These are phyloP conservation scores for Nakazawaea siamensis DNA, from an alignment of 805 yeast genomes.

Conservation along the genomic window DNA sequence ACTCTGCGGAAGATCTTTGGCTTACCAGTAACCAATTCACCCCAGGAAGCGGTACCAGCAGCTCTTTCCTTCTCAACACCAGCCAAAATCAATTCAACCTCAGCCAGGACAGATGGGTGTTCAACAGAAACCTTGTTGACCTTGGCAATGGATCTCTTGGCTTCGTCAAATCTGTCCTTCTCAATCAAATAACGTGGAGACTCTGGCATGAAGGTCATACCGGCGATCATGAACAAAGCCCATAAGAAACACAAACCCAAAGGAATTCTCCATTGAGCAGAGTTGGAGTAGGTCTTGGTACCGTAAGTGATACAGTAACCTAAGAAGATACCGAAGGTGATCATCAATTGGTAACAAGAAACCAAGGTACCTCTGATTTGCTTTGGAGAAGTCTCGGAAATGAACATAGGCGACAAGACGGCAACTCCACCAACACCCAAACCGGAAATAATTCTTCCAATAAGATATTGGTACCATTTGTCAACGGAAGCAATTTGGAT, in stretches of 20 bases:
- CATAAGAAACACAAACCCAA: conserved; percentile 41
- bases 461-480: conserved; percentile 54
- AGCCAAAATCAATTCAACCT: conserved; percentile 45
- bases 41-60: conserved; percentile 63
- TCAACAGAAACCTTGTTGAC: conserved; percentile 51
- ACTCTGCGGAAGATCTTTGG: conserved; percentile 54
- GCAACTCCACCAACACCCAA: conserved; percentile 47
- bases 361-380: conserved; percentile 65
- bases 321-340: conserved; percentile 62
- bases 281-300: conserved; percentile 41
- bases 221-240: conserved; percentile 40
- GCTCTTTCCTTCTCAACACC: conserved; percentile 53
- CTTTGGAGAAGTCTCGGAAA: conserved; percentile 65
- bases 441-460: conserved; percentile 55
- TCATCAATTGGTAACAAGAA: conserved; percentile 60
- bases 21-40: conserved; percentile 51
- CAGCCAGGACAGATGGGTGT: conserved; percentile 44
- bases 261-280: conserved; percentile 64
- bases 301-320: conserved; percentile 65
- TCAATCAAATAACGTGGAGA: conserved; percentile 58
- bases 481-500: conserved; percentile 48
- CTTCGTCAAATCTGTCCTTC: conserved; percentile 40
- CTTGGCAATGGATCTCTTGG: conserved; percentile 43
- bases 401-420: conserved; percentile 50
- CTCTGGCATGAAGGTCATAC: conserved; percentile 58